Conservation (phyloP, 495 filamentous ascomycete genomes). For the Xylaria acuta region DNA sequence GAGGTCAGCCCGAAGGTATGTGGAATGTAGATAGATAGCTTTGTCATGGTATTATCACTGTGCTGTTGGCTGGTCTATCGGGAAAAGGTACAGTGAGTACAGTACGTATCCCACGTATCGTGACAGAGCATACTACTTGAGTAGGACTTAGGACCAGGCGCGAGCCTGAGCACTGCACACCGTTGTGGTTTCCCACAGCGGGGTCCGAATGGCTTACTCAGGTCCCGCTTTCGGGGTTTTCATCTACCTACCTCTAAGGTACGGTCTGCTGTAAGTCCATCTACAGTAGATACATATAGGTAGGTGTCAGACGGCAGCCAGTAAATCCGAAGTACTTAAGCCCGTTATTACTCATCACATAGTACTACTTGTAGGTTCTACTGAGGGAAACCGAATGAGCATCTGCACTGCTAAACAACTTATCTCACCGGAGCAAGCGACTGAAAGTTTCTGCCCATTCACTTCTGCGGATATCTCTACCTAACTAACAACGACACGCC, state of each 20-base stretch:
- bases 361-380: not conserved
- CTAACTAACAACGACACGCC: not conserved
- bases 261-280: not conserved
- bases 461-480: not conserved
- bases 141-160: conserved; percentile 2
- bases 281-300: not conserved
- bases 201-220: conserved; percentile 25
- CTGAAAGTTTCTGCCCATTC: not conserved
- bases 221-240: conserved; percentile 17
- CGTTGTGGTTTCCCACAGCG: conserved; percentile 18
- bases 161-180: not conserved
- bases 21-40: conserved; percentile 3
- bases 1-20: not conserved
- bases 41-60: conserved; percentile 14
- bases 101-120: not conserved
- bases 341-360: conserved; percentile 1
- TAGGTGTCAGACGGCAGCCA: not conserved
- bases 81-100: conserved; percentile 3
- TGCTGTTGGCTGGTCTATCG: not conserved
- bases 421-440: not conserved
- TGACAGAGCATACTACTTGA: not conserved
- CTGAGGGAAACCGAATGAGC: not conserved
- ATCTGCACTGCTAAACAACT: not conserved
- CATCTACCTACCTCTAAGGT: not conserved
- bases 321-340: conserved; percentile 2